Percentiles rank a stretch among this genome's conserved stretches.
phyloP scores from a whole-genome alignment of 2,329 filamentous ascomycete species.

The Botrytis cinerea region DNA sequence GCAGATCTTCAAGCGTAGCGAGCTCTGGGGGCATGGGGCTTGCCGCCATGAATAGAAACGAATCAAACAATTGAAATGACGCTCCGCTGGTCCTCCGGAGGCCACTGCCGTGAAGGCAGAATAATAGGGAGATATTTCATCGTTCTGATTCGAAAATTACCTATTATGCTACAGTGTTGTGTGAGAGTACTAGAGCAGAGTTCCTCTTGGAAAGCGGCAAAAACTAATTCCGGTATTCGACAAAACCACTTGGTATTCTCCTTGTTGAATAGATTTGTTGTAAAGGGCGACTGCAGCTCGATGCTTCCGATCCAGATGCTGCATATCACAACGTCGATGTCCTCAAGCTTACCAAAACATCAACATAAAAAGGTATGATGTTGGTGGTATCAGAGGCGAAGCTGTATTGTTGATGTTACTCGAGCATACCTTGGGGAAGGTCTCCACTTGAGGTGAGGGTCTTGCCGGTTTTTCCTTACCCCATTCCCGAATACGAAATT shows the following conservation, averaged over 20 bases:
- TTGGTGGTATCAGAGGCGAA: background rate
- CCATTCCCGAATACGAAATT: conserved; percentile 1
- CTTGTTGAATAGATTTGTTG: background rate
- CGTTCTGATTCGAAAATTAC: background rate
- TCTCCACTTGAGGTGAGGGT: background rate
- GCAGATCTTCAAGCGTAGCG: background rate
- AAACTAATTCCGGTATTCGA: background rate
- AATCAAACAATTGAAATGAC: background rate
- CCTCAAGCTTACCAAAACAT: background rate
- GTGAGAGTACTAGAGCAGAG: background rate
- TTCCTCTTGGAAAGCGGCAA: background rate
- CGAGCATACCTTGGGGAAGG: background rate
- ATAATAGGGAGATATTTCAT: background rate
- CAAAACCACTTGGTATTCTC: conserved; percentile 3
- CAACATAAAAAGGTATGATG: background rate
- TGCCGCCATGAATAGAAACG: background rate
- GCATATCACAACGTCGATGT: background rate
- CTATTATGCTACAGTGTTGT: background rate
- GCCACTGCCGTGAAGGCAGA: conserved; percentile 9
- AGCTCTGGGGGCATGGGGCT: background rate
- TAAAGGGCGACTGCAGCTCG: background rate
- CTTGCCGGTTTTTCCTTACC: background rate
- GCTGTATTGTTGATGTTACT: background rate
- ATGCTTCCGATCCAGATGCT: background rate
- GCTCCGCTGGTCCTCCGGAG: conserved; percentile 1